Percentiles rank a stretch among this genome's conserved stretches.
Conservation (phyloP, 2,329 filamentous ascomycete species). For the Incumbomyces lentus region DNA sequence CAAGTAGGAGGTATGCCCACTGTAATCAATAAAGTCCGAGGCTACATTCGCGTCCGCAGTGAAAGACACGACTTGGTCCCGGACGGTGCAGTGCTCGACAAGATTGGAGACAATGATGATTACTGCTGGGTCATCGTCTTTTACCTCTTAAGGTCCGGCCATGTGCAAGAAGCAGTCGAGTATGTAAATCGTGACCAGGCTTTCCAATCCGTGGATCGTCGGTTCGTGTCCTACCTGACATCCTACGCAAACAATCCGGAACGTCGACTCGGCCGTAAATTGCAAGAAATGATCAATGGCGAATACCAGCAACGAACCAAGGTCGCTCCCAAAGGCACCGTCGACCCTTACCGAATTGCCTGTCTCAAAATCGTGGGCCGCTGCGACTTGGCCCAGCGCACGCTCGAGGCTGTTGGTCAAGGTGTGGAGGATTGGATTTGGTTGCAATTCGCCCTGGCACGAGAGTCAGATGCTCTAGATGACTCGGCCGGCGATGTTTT, state of each 20-base stretch:
- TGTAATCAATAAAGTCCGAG: conserved; percentile 79
- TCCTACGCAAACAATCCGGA: conserved; percentile 70
- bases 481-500: conserved; percentile 54
- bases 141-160: conserved; percentile 76
- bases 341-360: conserved; percentile 91
- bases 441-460: conserved; percentile 53
- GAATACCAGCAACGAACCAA: conserved; percentile 79
- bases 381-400: conserved; percentile 49
- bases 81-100: conserved; percentile 70
- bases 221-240: conserved; percentile 78
- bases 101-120: conserved; percentile 56
- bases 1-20: conserved; percentile 82
- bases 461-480: conserved; percentile 51
- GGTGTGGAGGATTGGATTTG: conserved; percentile 58
- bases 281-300: conserved; percentile 78
- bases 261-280: conserved; percentile 62
- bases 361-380: conserved; percentile 96
- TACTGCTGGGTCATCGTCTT: conserved; percentile 92
- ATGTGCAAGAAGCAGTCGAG: conserved; percentile 70
- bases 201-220: conserved; percentile 83
- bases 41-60: conserved; percentile 74
- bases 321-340: conserved; percentile 73
- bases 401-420: conserved; percentile 47
- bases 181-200: conserved; percentile 74
- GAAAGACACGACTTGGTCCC: conserved; percentile 73